Evolutionary conservation across 306 rosid genomes (phyloP), one percentile per base, ranked within the genome.

Genomic region (Alnus rubra): DNA sequence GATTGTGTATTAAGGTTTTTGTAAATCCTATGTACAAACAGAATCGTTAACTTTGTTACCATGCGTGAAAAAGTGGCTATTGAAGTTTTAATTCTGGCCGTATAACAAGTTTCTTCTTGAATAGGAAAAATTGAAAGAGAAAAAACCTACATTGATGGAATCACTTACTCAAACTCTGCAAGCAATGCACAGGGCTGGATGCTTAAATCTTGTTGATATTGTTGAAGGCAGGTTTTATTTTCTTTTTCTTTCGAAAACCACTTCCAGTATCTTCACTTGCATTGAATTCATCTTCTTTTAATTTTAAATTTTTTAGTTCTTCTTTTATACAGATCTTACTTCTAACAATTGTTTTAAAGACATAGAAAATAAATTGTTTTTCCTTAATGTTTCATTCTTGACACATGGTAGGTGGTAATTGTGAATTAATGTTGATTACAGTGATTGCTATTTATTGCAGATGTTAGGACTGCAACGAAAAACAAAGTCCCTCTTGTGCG

Each of bases 401-500:
- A 65, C 62, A 33, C 5, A 50, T 58, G 50, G 64, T 74, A 9
- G 49, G 58, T 71, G 19, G 35, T 69, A 73, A 71, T 58, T 76
- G 19, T 72, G 53, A 74, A 74, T 83, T 58, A 33, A 10, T 73
- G 56, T 71, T 82, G 76, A 76, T 52, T 78, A 30, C 69, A 76
- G 68, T 67, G 45, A 53, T 73, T 83, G 70, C 70, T 78, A 78
- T 73, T 52, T 88, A 45, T 79, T 82, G 83, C 96, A 96, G 99
- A 96, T 82, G 76, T 96, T 74, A 93, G 52, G 93, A 90, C 87
- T 4, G 88, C 98, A 70, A 86, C 90, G 54, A 96, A 96, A 90
- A 91, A 96, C 78, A 96, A 96, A 88, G 99, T 96, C 73, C 99
- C 99, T 55, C 98, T 96, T 70, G 99, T 96, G 75, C 96, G 99